phyloP scores from a whole-genome alignment of 83 land plant species.

The Picea engelmannii region DNA sequence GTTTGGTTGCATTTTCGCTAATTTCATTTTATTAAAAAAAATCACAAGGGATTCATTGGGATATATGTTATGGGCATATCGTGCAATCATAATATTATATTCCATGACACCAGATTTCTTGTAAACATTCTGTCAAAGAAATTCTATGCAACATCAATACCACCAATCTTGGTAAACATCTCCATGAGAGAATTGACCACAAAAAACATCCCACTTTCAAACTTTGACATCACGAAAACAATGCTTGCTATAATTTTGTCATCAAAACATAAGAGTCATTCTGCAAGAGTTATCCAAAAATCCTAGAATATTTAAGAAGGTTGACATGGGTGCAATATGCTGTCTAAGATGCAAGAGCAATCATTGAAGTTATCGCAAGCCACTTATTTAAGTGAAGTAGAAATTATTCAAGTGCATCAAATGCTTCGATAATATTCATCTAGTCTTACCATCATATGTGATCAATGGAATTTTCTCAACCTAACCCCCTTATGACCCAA shows the following conservation, averaged over 20 bases:
- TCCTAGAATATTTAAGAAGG: too few relatives aligned
- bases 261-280: neutral
- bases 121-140: conserved; percentile 39
- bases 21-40: conserved; percentile 30
- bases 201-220: neutral
- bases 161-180: conserved; percentile 10
- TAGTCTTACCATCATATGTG: too few relatives aligned
- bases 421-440: too few relatives aligned
- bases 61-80: conserved; percentile 35
- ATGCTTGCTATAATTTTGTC: too few relatives aligned
- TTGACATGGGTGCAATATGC: too few relatives aligned
- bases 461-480: neutral
- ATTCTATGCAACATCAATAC: conserved; percentile 25
- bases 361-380: too few relatives aligned
- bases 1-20: conserved; percentile 26
- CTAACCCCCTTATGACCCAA: too few relatives aligned
- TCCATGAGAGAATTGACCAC: conserved; percentile 40
- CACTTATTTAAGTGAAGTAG: too few relatives aligned
- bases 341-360: too few relatives aligned
- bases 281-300: neutral
- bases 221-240: too few relatives aligned
- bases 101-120: conserved; percentile 42
- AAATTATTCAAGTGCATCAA: too few relatives aligned
- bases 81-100: conserved; percentile 41
- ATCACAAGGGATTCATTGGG: conserved; percentile 20